A percentile compares a stretch with the other conserved stretches of the same genome.
These are phyloP conservation scores for Mycena venus DNA, from an alignment of 768 basidiomycete species.

Conservation along the genomic window DNA sequence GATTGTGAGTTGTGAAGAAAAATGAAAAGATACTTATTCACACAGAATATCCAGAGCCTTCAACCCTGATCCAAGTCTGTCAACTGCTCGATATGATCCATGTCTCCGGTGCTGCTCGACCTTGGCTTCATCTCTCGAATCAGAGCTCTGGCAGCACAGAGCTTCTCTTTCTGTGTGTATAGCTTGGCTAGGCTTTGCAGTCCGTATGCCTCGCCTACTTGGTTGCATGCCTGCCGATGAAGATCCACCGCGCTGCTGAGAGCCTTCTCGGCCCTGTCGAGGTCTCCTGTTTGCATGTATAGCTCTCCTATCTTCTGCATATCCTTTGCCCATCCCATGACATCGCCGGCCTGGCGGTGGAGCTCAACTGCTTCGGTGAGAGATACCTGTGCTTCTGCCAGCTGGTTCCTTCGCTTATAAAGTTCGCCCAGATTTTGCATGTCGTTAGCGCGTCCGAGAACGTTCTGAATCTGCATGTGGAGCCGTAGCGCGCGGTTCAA, in stretches of 20 bases:
- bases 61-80: slow-evolving; percentile 8
- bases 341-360: slow-evolving; percentile 29
- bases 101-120: neutral
- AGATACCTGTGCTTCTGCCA: slow-evolving; percentile 29
- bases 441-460: slow-evolving; percentile 30
- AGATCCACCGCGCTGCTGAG: slow-evolving; percentile 27
- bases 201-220: slow-evolving; percentile 20
- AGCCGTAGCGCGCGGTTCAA: slow-evolving; percentile 31
- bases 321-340: slow-evolving; percentile 25
- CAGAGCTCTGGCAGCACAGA: neutral
- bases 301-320: slow-evolving; percentile 29
- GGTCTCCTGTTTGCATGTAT: neutral
- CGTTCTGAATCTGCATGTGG: slow-evolving; percentile 32
- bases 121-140: slow-evolving; percentile 13
- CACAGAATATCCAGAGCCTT: slow-evolving; percentile 10
- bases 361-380: slow-evolving; percentile 33
- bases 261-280: slow-evolving; percentile 22
- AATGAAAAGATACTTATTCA: neutral
- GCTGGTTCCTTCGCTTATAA: slow-evolving; percentile 23
- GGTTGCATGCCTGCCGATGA: slow-evolving; percentile 22
- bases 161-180: slow-evolving; percentile 7
- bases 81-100: neutral
- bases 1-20: neutral
- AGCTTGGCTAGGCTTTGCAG: slow-evolving; percentile 24
- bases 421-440: slow-evolving; percentile 31